These are phyloP conservation scores for Diaporthe sp. DNA, from an alignment of 2,329 filamentous ascomycete genomes.

Conservation along the genomic window DNA sequence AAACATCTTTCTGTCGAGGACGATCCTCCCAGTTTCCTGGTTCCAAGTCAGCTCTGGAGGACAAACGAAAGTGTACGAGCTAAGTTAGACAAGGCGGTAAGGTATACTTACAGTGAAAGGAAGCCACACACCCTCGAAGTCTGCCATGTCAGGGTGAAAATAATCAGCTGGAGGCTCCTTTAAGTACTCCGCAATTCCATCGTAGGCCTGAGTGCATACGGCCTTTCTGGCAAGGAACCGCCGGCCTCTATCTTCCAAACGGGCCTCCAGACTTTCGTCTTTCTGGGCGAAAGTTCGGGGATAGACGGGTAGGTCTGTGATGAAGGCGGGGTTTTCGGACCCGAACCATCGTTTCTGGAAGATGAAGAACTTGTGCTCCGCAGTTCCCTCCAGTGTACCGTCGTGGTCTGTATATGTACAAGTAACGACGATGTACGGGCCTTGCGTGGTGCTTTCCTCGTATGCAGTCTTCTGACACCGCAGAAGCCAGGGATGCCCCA, in stretches of 20 bases:
- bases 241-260: neutral
- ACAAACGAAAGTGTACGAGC: neutral
- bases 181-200: conserved; percentile 1
- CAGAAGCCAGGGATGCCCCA: conserved; percentile 1
- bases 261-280: neutral
- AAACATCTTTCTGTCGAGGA: neutral
- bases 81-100: neutral
- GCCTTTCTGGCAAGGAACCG: neutral
- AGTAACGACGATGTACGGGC: neutral
- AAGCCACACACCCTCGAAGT: neutral
- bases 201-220: neutral
- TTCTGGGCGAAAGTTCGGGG: neutral
- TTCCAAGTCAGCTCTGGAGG: neutral
- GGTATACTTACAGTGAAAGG: neutral
- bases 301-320: neutral
- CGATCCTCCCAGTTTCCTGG: neutral
- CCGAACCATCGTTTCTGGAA: conserved; percentile 1
- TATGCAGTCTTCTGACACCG: conserved; percentile 15
- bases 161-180: neutral
- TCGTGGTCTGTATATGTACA: conserved; percentile 8
- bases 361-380: neutral
- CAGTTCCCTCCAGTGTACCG: neutral
- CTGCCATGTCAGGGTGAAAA: neutral
- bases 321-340: conserved; percentile 1
- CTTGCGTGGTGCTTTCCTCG: neutral